Conservation (phyloP, 768 basidiomycete species). For the Leucocoprinus leucothites region DNA sequence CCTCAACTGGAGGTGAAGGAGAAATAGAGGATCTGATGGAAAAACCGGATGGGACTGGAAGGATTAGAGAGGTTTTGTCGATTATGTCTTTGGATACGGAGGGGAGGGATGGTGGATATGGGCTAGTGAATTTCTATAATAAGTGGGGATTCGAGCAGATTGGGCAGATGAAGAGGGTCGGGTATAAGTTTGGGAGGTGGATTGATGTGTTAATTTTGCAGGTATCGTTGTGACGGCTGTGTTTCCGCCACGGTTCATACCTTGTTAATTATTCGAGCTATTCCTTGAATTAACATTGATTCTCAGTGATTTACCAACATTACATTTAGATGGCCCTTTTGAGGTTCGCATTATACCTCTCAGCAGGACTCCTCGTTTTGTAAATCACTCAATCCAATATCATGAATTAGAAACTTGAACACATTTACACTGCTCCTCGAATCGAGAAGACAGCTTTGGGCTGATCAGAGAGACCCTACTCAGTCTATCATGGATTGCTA, state of each 20-base stretch:
- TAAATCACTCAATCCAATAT: no score
- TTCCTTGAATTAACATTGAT: no score
- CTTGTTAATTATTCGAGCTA: neutral
- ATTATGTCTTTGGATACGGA: constrained; percentile 19
- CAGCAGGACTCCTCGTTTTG: no score
- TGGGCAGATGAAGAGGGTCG: constrained; percentile 19
- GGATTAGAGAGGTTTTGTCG: constrained; percentile 15
- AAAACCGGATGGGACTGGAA: neutral
- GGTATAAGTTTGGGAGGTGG: constrained; percentile 21
- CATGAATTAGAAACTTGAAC: no score
- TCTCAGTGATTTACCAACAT: no score
- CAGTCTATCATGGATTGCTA: no score
- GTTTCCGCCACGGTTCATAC: neutral
- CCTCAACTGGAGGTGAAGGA: neutral
- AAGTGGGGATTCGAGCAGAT: constrained; percentile 20
- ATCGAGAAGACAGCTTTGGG: no score
- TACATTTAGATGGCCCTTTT: no score
- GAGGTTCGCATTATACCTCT: no score
- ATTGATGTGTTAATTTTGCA: constrained; percentile 20
- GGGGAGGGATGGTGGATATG: constrained; percentile 11
- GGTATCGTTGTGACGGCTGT: constrained; percentile 11
- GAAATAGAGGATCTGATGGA: neutral
- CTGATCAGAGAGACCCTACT: no score
- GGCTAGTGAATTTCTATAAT: constrained; percentile 19
- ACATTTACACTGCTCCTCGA: no score